Base-by-base conservation (phyloP, 768 basidiomycete species). In the Hebeloma cylindrosporum region DNA sequence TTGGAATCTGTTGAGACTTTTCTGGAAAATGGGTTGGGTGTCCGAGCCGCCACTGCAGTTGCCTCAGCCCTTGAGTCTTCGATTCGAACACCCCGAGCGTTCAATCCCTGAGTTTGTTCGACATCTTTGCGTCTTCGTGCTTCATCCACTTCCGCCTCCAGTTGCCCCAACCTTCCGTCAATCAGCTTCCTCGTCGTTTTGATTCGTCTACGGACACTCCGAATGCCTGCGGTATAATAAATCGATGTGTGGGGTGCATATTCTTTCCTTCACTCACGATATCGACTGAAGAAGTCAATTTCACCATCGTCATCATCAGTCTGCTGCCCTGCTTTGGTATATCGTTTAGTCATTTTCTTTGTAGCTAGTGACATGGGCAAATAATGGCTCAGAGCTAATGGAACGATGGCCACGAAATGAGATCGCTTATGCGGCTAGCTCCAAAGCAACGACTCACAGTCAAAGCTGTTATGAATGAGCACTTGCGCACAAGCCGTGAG, bases 361-460 rank as follows among this genome's bases (percentile, higher is more conserved):
- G 77, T 81, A 1, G 83, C 80, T 32, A 87, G 61, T 0, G 80
- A 80, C 66, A 85, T 79, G 0, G 84, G 83, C 16, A 85, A 63
- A 51, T 75, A 74, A 13, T 72, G 58, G 23, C 70, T 64, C 17
- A 85, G 64, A 2, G 80, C 79, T 80, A 50, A 4, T 48, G 42
- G 16, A 4, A 28, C 17, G 13, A 13, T 31, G 26, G n/a, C 27
- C 18, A 14, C 10, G n/a, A 11, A 17, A 4, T 38, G 6, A 17
- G 68, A 78, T 26, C 63, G 67, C 23, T 66, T 55, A 16, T 64
- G 50, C 13, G 73, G 50, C 13, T 16, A 6, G n/a, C 16, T 21
- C 10, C 13, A 16, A 35, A 4, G 32, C 42, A 38, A 33, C 1
- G 25, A 49, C 48, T 44, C 30, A 49, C 42, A 39, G 28, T 23